These are phyloP conservation scores for Podaxis sp. DNA, from an alignment of 768 basidiomycete genomes.

Conservation along the genomic window DNA sequence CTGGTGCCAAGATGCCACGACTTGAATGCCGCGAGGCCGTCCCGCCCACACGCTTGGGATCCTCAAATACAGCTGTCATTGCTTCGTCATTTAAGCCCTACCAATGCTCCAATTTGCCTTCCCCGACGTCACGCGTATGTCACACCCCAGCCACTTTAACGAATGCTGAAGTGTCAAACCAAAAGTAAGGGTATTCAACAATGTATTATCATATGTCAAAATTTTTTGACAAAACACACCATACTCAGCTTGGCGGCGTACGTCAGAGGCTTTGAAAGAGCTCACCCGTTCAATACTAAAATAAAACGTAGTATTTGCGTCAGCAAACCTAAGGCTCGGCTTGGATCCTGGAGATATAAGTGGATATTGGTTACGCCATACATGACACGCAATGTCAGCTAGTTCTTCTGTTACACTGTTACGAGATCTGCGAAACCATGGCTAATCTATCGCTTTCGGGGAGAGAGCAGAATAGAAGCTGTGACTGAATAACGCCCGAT, in stretches of 20 bases:
- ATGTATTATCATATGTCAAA: background rate
- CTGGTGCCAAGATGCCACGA: background rate
- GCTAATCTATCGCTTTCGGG: background rate
- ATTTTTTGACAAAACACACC: background rate
- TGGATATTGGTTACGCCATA: background rate
- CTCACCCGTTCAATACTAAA: background rate
- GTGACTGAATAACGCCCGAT: background rate
- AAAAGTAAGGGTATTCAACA: background rate
- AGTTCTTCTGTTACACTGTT: background rate
- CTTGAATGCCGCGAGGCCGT: background rate
- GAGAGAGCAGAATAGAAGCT: background rate
- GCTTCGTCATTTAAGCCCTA: no score
- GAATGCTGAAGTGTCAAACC: background rate
- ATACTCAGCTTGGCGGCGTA: background rate
- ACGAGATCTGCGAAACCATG: background rate
- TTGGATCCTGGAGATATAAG: background rate
- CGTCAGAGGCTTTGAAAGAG: no score
- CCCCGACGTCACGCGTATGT: background rate
- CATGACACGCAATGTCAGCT: background rate
- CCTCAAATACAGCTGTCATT: no score
- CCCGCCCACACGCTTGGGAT: no score
- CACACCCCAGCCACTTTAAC: background rate
- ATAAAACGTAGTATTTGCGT: background rate
- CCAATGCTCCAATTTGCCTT: background rate
- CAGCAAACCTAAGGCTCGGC: background rate